Evolutionary conservation across 192 early-diverging fungal species (phyloP), one percentile per base, ranked within the genome.

Genomic region (Jimgerdemannia lactiflua): DNA sequence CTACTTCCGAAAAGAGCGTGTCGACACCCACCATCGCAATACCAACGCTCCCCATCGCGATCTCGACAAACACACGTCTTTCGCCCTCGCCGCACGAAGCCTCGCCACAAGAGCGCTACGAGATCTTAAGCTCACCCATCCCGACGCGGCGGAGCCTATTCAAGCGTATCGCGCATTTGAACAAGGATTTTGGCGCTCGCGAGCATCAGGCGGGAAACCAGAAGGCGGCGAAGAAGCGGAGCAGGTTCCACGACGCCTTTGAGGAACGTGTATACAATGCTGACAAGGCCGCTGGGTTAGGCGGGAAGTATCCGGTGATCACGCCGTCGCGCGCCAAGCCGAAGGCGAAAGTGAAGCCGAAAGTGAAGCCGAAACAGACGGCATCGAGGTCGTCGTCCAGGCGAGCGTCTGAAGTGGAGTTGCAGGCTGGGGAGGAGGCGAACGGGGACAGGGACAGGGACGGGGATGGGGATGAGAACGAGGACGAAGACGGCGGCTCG

Each of bases 101-200:
- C 43, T 67, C 43, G 29, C 69, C 59, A 42, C 64, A n/a, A 65
- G 6, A 6, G 67, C 29, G 18, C 8, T 20, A 68, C 19, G 67
- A 68, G 29, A 41, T 68, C 19, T 19, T 68, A 6, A 41, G 66
- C 76, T 81, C 72, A 20, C 86, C 76, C 42, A 82, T 84, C 49
- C 78, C 83, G 4, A 84, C 81, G 42, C 85, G 89, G 17, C 74
- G 89, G 4, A 85, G 85, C 17, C 70, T 93, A 19, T 92, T 93
- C 42, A 85, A 89, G 65, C 88, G 91, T 9, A 85, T 92, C 8
- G 88, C 86, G 1, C 89, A 92, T 79, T 70, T 91, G 42, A 88
- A 92, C 73, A 82, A 86, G 66, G 88, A 92, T 29, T 90, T 89
- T 73, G 85, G 86, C 41, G 83, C 79, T 4, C 75, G 91, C 39